phyloP scores from a whole-genome alignment of 371 early-diverging fungal genomes.

The Apophysomyces variabilis region DNA sequence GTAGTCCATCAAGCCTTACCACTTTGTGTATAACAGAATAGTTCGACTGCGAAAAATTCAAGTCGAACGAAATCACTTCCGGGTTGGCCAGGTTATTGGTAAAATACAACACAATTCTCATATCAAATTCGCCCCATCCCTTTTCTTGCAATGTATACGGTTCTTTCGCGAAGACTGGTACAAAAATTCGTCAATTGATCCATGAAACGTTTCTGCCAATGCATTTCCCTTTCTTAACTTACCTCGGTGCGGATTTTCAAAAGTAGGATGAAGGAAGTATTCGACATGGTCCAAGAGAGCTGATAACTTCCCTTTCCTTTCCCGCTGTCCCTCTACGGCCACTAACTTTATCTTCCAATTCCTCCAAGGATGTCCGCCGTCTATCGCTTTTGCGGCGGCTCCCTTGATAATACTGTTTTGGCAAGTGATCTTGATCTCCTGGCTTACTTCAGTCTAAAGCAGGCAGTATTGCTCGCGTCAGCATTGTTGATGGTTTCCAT shows the following conservation, averaged over 20 bases:
- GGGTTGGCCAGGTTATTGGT: slow-evolving; percentile 50
- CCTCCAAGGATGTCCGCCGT: slow-evolving; percentile 56
- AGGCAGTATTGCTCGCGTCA: neutral
- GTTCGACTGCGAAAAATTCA: slow-evolving; percentile 58
- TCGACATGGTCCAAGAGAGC: slow-evolving; percentile 70
- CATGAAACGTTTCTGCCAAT: neutral
- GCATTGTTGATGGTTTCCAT: neutral
- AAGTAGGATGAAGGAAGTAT: slow-evolving; percentile 75
- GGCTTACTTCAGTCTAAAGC: slow-evolving; percentile 25
- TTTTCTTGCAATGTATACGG: slow-evolving; percentile 60
- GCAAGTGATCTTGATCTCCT: slow-evolving; percentile 45
- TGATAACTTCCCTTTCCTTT: slow-evolving; percentile 50
- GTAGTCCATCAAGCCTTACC: slow-evolving; percentile 24
- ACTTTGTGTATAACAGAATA: slow-evolving; percentile 56
- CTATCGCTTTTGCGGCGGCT: slow-evolving; percentile 29
- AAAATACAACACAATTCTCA: slow-evolving; percentile 63
- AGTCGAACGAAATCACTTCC: slow-evolving; percentile 56
- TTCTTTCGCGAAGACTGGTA: slow-evolving; percentile 60
- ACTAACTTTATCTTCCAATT: slow-evolving; percentile 62
- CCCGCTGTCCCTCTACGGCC: slow-evolving; percentile 52
- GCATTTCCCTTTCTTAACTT: slow-evolving; percentile 22
- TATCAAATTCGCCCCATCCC: slow-evolving; percentile 77
- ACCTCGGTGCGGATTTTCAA: slow-evolving; percentile 68
- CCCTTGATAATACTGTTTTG: slow-evolving; percentile 42
- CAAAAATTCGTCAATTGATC: slow-evolving; percentile 6